Evolutionary conservation across 2,329 filamentous ascomycete genomes (phyloP), one percentile per base, ranked within the genome.

Genomic region (Zelopaecilomyces penicillatus): DNA sequence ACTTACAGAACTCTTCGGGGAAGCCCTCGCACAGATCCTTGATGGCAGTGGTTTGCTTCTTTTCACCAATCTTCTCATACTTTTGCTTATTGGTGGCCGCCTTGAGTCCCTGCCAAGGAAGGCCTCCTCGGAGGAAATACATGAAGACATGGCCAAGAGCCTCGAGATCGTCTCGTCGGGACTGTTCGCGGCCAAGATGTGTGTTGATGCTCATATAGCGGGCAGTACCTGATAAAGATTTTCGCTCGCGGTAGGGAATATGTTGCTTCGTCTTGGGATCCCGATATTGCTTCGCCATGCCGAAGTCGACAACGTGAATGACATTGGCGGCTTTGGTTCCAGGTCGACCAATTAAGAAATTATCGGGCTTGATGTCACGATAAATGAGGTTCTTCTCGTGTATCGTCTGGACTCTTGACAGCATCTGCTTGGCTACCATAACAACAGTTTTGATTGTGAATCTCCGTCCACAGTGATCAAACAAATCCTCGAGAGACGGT

Each of bases 171-270:
- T 98, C 93, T 67, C 93, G 78, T 62, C 93, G 83, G 46, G 91
- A 97, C 66, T 98, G 93, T 65, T 98, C 93, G 48, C 93, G 83
- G 43, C 93, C 93, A 54, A 97, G 70, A 75, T 98, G 93, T 45
- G 93, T 98, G 70, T 98, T 98, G 79, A 98, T 97, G 71, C 88
- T 95, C 93, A 97, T 97, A 69, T 98, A 98, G 64, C 93, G 81
- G 51, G 93, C 93, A 46, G 93, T 98, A 51, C 93, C 93, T 4
- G 91, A 97, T 49, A 98, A 74, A 5, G 91, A 95, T 70, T 98
- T 98, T 58, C 93, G 82, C 71, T 97, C 93, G 59, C 93, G 81
- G 66, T 97, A 97, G 9, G 93, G 90, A 55, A 97, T 97, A 69
- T 98, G 93, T 67, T 97, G 93, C 70, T 97, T 97, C 33, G 93